Evolutionary conservation across 2,329 filamentous ascomycete species (phyloP).

Genomic region (Colletotrichum sp.): DNA sequence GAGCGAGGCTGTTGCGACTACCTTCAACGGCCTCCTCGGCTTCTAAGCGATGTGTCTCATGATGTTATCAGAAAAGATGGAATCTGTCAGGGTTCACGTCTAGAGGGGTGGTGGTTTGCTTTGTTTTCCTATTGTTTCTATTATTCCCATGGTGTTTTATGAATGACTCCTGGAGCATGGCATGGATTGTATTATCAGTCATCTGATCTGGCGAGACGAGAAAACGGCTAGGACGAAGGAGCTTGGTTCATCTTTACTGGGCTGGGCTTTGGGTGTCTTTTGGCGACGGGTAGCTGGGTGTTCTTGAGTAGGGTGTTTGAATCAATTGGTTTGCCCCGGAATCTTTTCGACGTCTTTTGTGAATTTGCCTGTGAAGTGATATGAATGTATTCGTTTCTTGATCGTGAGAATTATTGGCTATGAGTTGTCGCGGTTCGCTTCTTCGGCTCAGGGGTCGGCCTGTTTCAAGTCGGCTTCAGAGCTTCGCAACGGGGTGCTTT

Average conservation of each 20-base stretch:
- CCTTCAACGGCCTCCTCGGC: slow-evolving; percentile 48
- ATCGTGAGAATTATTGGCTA: not conserved
- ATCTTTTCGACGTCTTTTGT: not conserved
- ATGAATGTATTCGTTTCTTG: not conserved
- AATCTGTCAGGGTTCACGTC: not conserved
- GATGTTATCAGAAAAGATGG: not conserved
- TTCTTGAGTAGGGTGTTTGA: slow-evolving; percentile 14
- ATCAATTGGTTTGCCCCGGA: slow-evolving; percentile 11
- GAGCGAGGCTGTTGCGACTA: slow-evolving; percentile 52
- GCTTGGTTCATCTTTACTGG: not conserved
- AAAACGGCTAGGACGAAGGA: not conserved
- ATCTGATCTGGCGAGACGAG: not conserved
- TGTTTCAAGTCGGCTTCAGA: not conserved
- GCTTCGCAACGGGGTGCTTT: not conserved
- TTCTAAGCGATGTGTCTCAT: slow-evolving; percentile 29
- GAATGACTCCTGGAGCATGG: not conserved
- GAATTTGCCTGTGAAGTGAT: not conserved
- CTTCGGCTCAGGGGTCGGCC: not conserved
- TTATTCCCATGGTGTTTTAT: not conserved
- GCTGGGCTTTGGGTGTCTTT: slow-evolving; percentile 3
- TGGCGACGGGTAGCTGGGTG: slow-evolving; percentile 5
- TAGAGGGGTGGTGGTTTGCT: not conserved
- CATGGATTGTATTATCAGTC: not conserved
- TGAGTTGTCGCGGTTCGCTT: not conserved
- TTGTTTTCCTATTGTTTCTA: not conserved